A percentile compares a stretch with the other conserved stretches of the same genome.
phyloP scores from a whole-genome alignment of 2,329 filamentous ascomycete species.

The Aspergillus flavus region DNA sequence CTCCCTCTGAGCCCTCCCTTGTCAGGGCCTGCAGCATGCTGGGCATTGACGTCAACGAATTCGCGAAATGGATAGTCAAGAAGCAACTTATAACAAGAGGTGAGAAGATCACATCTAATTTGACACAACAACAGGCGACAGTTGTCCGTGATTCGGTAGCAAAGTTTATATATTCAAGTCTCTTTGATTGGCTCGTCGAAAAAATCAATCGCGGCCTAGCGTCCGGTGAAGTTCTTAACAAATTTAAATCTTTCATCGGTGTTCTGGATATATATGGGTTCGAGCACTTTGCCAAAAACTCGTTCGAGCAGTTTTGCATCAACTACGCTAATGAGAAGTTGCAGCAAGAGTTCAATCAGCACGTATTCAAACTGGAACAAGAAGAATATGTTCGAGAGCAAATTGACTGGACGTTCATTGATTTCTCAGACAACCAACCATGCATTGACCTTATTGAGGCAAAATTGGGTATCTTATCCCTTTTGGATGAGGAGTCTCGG shows the following conservation, averaged over 20 bases:
- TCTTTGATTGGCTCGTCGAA: slow-evolving; percentile 99
- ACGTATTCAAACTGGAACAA: slow-evolving; percentile 98
- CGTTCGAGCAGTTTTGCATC: slow-evolving; percentile 99
- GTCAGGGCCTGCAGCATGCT: slow-evolving; percentile 80
- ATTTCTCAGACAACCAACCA: slow-evolving; percentile 98
- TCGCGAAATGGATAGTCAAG: slow-evolving; percentile 98
- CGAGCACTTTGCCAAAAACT: slow-evolving; percentile 99
- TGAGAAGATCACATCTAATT: slow-evolving; percentile 95
- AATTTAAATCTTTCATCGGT: slow-evolving; percentile 89
- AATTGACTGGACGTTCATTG: slow-evolving; percentile 99
- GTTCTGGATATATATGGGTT: slow-evolving; percentile 99
- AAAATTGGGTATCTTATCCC: slow-evolving; percentile 87
- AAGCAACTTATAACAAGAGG: slow-evolving; percentile 96
- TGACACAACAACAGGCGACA: slow-evolving; percentile 88
- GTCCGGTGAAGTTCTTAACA: slow-evolving; percentile 79
- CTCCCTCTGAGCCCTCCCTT: slow-evolving; percentile 78
- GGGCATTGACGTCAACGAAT: slow-evolving; percentile 81
- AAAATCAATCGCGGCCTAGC: slow-evolving; percentile 90
- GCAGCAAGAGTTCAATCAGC: slow-evolving; percentile 98
- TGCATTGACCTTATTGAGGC: slow-evolving; percentile 98
- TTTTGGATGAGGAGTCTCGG: slow-evolving; percentile 94
- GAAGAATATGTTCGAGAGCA: slow-evolving; percentile 95
- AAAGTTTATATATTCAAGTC: slow-evolving; percentile 96
- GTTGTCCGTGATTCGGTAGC: slow-evolving; percentile 97
- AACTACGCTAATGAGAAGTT: slow-evolving; percentile 99